Conservation (phyloP, 2,329 filamentous ascomycete species). For the Penicillium sclerotiorum region DNA sequence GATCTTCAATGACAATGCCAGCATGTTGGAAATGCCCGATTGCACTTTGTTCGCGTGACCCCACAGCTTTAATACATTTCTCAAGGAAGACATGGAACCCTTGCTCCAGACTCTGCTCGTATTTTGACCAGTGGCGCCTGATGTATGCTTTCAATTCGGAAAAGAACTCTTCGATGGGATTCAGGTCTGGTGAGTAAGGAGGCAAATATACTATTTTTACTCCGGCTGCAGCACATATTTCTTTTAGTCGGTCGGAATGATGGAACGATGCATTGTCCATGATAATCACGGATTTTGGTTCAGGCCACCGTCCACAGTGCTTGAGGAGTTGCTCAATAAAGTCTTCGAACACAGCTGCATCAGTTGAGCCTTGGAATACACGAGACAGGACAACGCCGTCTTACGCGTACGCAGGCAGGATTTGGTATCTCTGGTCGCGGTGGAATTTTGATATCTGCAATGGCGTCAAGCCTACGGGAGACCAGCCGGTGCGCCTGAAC, state of each 20-base stretch:
- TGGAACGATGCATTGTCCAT: conserved; percentile 6
- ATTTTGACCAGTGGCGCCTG: conserved; percentile 5
- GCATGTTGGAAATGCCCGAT: conserved; percentile 3
- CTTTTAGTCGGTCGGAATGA: neutral
- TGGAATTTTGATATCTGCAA: conserved; percentile 5
- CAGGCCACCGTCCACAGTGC: conserved; percentile 5
- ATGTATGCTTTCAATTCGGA: conserved; percentile 38
- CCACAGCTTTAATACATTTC: neutral
- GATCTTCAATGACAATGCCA: neutral
- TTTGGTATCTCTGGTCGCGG: conserved; percentile 7
- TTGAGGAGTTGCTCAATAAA: conserved; percentile 6
- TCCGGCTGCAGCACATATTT: neutral
- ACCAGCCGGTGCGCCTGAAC: conserved; percentile 5
- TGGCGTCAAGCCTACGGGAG: neutral
- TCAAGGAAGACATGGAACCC: conserved; percentile 1
- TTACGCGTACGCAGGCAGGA: conserved; percentile 5
- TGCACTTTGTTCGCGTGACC: conserved; percentile 2
- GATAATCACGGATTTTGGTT: conserved; percentile 21
- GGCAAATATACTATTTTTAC: conserved; percentile 21
- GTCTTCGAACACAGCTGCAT: conserved; percentile 3
- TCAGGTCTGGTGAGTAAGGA: conserved; percentile 40
- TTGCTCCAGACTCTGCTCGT: neutral
- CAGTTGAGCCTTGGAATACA: conserved; percentile 4
- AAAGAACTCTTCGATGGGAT: conserved; percentile 42
- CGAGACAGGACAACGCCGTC: conserved; percentile 8